These are phyloP conservation scores for Discostella pseudostelligera DNA, from an alignment of 108 stramenopile genomes.

Conservation along the genomic window DNA sequence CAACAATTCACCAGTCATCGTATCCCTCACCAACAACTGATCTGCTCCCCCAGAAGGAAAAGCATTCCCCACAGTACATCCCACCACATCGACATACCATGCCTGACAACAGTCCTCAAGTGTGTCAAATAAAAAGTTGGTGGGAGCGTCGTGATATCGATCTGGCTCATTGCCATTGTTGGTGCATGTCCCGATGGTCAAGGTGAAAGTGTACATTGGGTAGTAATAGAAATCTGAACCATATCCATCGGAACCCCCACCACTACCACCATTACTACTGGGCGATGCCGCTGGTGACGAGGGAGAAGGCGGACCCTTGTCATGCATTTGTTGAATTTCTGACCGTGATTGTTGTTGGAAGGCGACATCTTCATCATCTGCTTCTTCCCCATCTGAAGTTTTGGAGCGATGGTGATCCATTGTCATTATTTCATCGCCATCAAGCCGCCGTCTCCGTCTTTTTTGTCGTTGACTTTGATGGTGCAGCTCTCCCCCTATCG, in stretches of 20 bases:
- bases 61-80: conserved; percentile 16
- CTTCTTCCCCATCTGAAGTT: too few relatives aligned
- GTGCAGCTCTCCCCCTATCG: too few relatives aligned
- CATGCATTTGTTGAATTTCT: too few relatives aligned
- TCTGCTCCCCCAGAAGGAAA: neutral
- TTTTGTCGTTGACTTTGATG: too few relatives aligned
- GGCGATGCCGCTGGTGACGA: neutral
- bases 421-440: too few relatives aligned
- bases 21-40: neutral
- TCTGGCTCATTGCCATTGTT: conserved; percentile 13
- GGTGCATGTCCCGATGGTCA: conserved; percentile 8
- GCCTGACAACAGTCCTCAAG: conserved; percentile 16
- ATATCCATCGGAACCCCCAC: too few relatives aligned
- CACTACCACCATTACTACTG: neutral
- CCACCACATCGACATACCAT: conserved; percentile 18
- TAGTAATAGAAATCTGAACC: conserved; percentile 1
- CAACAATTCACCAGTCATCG: neutral
- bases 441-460: too few relatives aligned
- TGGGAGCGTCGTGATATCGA: neutral
- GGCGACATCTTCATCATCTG: neutral
- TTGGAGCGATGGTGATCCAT: too few relatives aligned
- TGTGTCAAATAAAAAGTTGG: conserved; percentile 10
- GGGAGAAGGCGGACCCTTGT: too few relatives aligned
- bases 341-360: neutral
- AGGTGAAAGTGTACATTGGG: neutral